These are phyloP conservation scores for Fusarium duplospermum DNA, from an alignment of 2,329 filamentous ascomycete species.

Conservation along the genomic window DNA sequence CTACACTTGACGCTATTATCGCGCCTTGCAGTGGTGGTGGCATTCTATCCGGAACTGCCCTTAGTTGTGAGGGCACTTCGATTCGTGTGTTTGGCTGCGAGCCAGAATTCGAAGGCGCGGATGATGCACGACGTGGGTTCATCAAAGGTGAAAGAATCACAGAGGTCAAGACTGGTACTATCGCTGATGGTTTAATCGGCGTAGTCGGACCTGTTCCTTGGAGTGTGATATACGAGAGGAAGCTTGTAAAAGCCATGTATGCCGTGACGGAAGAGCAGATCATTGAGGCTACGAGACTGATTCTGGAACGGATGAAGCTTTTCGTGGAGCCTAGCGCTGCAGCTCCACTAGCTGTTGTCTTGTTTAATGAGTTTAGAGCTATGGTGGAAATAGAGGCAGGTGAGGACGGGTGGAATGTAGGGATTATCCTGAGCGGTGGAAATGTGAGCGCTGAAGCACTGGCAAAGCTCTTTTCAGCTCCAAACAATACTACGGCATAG, in stretches of 20 bases:
- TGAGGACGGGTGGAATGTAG: background rate
- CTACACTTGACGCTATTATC: background rate
- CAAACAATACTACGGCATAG: no score
- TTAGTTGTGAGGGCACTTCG: background rate
- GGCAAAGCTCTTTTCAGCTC: background rate
- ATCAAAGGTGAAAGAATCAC: background rate
- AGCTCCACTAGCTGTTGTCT: background rate
- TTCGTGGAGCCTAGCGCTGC: background rate
- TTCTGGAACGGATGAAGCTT: background rate
- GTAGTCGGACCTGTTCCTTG: background rate
- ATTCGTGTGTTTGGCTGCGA: background rate
- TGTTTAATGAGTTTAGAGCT: background rate
- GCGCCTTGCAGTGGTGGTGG: background rate
- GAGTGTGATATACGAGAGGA: background rate
- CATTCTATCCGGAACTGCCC: background rate
- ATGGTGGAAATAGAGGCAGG: background rate
- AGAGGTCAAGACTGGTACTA: background rate
- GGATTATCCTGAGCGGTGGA: background rate
- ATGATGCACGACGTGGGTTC: background rate
- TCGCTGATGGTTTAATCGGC: background rate
- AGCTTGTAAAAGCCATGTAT: background rate
- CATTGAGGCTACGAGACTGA: background rate
- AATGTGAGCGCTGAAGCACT: background rate
- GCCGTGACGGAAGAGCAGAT: background rate
- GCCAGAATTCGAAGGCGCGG: background rate